Conservation (phyloP, 805 yeast species). For the Lipomyces sp. region DNA sequence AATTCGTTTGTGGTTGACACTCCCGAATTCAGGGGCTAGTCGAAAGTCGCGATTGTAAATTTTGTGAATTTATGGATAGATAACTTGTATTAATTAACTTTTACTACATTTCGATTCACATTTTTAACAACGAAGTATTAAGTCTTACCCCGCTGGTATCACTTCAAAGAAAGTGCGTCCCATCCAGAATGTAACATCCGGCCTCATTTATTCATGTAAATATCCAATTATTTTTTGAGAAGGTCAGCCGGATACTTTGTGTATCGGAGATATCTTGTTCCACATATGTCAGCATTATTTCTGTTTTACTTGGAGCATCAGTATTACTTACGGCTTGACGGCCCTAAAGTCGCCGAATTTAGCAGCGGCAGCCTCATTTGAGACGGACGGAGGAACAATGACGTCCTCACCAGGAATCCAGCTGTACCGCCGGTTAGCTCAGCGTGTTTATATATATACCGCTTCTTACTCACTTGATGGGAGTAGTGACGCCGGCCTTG, state of each 20-base stretch:
- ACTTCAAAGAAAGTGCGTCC: not conserved
- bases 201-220: not conserved
- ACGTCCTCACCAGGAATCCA: constrained; percentile 92
- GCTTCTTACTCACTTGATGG: constrained; percentile 57
- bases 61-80: not conserved
- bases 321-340: constrained; percentile 71
- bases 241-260: constrained; percentile 41
- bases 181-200: not conserved
- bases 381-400: constrained; percentile 84
- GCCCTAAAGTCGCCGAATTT: constrained; percentile 85
- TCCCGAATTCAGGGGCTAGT: not conserved
- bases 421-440: constrained; percentile 33
- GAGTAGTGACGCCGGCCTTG: constrained; percentile 81
- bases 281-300: not conserved
- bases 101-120: not conserved
- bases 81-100: not conserved
- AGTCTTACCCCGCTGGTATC: not conserved
- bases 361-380: constrained; percentile 75
- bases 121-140: not conserved
- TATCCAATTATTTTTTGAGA: constrained; percentile 20
- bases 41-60: not conserved
- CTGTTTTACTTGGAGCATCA: not conserved
- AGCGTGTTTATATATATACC: not conserved
- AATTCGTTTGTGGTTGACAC: constrained; percentile 16
- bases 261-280: constrained; percentile 29